These are phyloP conservation scores for Dothistroma pini DNA, from an alignment of 2,329 filamentous ascomycete species.

Conservation along the genomic window DNA sequence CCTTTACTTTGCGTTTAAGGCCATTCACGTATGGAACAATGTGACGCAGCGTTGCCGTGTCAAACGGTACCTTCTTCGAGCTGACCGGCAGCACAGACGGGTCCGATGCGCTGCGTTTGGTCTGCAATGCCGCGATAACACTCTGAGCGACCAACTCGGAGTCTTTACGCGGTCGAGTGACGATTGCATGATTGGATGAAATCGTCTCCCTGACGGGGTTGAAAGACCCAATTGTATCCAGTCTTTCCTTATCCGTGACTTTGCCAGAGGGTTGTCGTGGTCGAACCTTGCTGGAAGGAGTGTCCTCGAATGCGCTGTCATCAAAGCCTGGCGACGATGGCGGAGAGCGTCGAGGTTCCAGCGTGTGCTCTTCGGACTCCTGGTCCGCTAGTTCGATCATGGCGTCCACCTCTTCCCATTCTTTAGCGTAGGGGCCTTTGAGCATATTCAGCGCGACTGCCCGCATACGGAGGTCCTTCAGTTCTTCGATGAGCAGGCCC, in stretches of 20 bases:
- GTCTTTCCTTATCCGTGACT: not conserved
- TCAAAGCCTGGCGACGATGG: conserved; percentile 56
- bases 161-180: conserved; percentile 51
- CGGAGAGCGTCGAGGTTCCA: conserved; percentile 50
- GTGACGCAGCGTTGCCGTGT: conserved; percentile 60
- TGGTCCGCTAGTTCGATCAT: conserved; percentile 79
- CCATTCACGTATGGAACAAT: conserved; percentile 55
- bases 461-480: conserved; percentile 71
- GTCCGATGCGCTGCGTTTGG: conserved; percentile 29
- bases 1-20: conserved; percentile 48
- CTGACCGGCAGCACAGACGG: conserved; percentile 24
- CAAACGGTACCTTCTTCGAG: conserved; percentile 60
- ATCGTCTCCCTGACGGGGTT: conserved; percentile 1
- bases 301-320: conserved; percentile 55
- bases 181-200: conserved; percentile 22
- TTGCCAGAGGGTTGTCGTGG: conserved; percentile 1
- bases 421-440: conserved; percentile 54
- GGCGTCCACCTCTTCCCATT: conserved; percentile 80
- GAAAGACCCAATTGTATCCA: conserved; percentile 2
- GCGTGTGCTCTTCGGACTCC: conserved; percentile 56
- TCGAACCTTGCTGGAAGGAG: conserved; percentile 12
- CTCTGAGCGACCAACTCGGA: conserved; percentile 58
- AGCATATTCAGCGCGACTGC: conserved; percentile 65
- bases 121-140: conserved; percentile 58
- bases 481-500: conserved; percentile 74